A percentile compares a stretch with the other conserved stretches of the same genome.
These are phyloP conservation scores for Candida tropicalis DNA, from an alignment of 1,139 yeast species.

Conservation along the genomic window DNA sequence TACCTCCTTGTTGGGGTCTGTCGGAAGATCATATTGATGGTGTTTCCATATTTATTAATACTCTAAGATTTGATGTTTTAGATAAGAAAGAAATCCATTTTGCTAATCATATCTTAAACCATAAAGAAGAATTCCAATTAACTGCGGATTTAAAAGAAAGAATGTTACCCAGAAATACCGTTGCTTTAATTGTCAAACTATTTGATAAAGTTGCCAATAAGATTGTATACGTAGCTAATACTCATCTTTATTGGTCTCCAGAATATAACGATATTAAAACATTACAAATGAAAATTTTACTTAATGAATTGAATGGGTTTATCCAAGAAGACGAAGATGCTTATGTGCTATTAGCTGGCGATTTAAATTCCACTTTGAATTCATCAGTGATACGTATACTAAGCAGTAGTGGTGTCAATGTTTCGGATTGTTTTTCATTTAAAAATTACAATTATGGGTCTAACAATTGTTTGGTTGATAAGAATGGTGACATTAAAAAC, in stretches of 20 bases:
- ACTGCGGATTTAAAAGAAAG: constrained; percentile 38
- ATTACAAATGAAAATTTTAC: constrained; percentile 52
- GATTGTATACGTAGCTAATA: constrained; percentile 50
- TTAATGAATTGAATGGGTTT: constrained; percentile 29
- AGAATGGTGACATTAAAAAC: constrained; percentile 19
- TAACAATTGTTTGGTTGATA: constrained; percentile 24
- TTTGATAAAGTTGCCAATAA: constrained; percentile 42
- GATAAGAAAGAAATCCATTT: constrained; percentile 44
- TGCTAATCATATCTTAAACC: constrained; percentile 34
- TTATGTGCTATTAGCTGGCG: constrained; percentile 45
- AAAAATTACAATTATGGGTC: constrained; percentile 36
- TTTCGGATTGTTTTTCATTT: constrained; percentile 27
- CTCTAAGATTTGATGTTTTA: constrained; percentile 45
- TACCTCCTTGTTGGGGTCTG: constrained; percentile 52
- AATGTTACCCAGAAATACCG: constrained; percentile 56
- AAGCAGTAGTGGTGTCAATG: constrained; percentile 34
- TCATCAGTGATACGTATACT: constrained; percentile 52
- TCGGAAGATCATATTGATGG: constrained; percentile 53
- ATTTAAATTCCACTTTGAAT: constrained; percentile 53
- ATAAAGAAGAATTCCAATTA: constrained; percentile 33
- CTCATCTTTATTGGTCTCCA: constrained; percentile 62
- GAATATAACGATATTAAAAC: constrained; percentile 56
- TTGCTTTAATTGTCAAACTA: constrained; percentile 50
- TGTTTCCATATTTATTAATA: constrained; percentile 54
- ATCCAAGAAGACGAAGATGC: constrained; percentile 17